Percentiles rank a stretch among this genome's conserved stretches.
Conservation (phyloP, 1,284 basidiomycete species). For the Inonotus hispidus region DNA sequence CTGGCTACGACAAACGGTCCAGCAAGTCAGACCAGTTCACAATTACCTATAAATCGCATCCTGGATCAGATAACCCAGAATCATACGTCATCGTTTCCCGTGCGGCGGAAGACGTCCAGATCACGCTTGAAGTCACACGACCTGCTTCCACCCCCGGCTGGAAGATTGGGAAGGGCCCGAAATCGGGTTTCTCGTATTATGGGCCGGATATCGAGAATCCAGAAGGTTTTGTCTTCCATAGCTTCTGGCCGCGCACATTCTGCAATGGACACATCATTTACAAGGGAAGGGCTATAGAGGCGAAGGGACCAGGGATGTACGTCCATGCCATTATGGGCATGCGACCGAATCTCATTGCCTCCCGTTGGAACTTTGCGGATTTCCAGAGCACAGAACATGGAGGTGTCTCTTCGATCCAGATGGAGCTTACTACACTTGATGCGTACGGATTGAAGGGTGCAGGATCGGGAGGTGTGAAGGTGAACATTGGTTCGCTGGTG, state of each 20-base stretch:
- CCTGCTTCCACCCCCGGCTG: conserved; percentile 76
- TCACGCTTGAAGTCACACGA: conserved; percentile 72
- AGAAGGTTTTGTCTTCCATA: conserved; percentile 88
- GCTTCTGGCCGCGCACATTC: conserved; percentile 80
- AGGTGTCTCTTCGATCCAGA: conserved; percentile 84
- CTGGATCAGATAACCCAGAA: conserved; percentile 65
- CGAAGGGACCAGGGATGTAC: conserved; percentile 85
- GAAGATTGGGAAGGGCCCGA: conserved; percentile 86
- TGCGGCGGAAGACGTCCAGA: conserved; percentile 74
- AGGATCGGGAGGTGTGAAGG: conserved; percentile 73
- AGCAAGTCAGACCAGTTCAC: conserved; percentile 90
- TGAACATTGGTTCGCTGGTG: conserved; percentile 84
- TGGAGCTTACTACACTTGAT: conserved; percentile 92
- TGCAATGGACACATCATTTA: conserved; percentile 70
- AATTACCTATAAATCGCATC: conserved; percentile 63
- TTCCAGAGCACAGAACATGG: conserved; percentile 73
- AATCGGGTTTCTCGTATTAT: conserved; percentile 90
- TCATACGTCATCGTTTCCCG: conserved; percentile 79
- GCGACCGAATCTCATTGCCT: conserved; percentile 91
- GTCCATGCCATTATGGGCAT: conserved; percentile 98
- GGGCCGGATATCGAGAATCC: conserved; percentile 69
- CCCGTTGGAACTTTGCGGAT: conserved; percentile 94
- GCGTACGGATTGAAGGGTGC: conserved; percentile 69
- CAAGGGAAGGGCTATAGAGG: conserved; percentile 62
- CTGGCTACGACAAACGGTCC: conserved; percentile 78